phyloP scores from a whole-genome alignment of 208 protist genomes.

The Sergeia podlipaevii region DNA sequence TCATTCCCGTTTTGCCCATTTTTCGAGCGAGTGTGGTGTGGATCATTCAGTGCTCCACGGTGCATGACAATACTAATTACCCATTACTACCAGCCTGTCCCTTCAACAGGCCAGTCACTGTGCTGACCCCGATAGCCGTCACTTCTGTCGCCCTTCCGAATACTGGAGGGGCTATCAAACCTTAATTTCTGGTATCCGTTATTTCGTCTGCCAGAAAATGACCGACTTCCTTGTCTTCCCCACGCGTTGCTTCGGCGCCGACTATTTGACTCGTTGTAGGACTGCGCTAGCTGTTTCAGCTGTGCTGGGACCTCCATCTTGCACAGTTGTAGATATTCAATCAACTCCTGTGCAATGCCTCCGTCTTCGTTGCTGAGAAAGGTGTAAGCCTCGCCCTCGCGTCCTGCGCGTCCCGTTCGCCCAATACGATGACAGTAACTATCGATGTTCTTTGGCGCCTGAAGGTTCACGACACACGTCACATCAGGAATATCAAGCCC shows the following conservation, averaged over 20 bases:
- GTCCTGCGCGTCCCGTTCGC: slow-evolving; percentile 91
- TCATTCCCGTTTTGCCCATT: too few species aligned
- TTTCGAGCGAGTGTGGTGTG: too few species aligned
- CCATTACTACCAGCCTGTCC: too few species aligned
- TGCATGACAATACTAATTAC: too few species aligned
- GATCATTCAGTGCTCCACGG: too few species aligned
- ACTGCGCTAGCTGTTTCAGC: slow-evolving; percentile 41
- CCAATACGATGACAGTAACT: slow-evolving; percentile 96
- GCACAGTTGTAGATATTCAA: slow-evolving; percentile 68
- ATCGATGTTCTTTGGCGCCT: slow-evolving; percentile 89
- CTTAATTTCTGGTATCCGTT: slow-evolving; percentile 1
- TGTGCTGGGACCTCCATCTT: slow-evolving; percentile 43
- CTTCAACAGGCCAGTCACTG: too few species aligned
- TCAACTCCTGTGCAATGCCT: slow-evolving; percentile 51
- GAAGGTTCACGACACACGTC: slow-evolving; percentile 93
- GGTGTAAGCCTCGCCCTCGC: slow-evolving; percentile 75
- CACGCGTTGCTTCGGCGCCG: slow-evolving; percentile 6
- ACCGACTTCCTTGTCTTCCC: slow-evolving; percentile 9
- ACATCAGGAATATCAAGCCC: slow-evolving; percentile 94
- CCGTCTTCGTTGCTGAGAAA: slow-evolving; percentile 69
- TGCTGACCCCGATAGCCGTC: background rate
- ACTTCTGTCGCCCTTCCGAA: background rate
- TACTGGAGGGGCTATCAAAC: background rate
- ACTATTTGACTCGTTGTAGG: slow-evolving; percentile 20
- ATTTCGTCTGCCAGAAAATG: background rate